Evolutionary conservation across 2,329 filamentous ascomycete genomes (phyloP).

Genomic region (Ilyonectria mors-panacis): DNA sequence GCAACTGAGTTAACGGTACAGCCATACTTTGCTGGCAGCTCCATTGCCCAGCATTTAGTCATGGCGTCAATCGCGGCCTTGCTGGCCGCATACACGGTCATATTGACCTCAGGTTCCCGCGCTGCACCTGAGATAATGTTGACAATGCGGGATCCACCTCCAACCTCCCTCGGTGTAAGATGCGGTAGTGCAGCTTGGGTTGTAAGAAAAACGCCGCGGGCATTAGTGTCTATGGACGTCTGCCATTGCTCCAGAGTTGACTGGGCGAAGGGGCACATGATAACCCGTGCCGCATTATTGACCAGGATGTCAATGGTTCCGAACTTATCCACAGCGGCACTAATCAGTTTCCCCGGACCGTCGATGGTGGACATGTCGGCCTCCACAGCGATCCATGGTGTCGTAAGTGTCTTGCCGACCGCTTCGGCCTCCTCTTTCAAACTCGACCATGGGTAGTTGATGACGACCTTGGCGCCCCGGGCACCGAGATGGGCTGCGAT

Average conservation of each 20-base stretch:
- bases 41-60: constrained; percentile 14
- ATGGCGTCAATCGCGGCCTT: constrained; percentile 11
- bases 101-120: constrained; percentile 3
- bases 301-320: constrained; percentile 49
- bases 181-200: too few species aligned
- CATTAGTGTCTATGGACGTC: constrained; percentile 20
- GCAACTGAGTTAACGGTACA: constrained; percentile 15
- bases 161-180: too few species aligned
- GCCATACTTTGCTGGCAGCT: constrained; percentile 7
- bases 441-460: constrained; percentile 8
- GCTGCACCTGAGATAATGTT: constrained; percentile 1
- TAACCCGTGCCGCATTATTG: constrained; percentile 24
- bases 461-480: constrained; percentile 13
- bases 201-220: constrained; percentile 13
- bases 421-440: constrained; percentile 4
- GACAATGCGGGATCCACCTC: constrained; percentile 5
- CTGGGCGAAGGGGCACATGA: constrained; percentile 16
- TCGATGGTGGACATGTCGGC: constrained; percentile 16
- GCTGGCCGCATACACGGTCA: constrained; percentile 3
- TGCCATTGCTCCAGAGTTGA: constrained; percentile 18
- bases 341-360: constrained; percentile 1
- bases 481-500: constrained; percentile 1
- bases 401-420: constrained; percentile 2
- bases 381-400: constrained; percentile 12
- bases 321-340: constrained; percentile 27